A percentile compares a stretch with the other conserved stretches of the same genome.
Conservation (phyloP, 2,329 filamentous ascomycete genomes). For the Aspergillus oerlinghausenensis region DNA sequence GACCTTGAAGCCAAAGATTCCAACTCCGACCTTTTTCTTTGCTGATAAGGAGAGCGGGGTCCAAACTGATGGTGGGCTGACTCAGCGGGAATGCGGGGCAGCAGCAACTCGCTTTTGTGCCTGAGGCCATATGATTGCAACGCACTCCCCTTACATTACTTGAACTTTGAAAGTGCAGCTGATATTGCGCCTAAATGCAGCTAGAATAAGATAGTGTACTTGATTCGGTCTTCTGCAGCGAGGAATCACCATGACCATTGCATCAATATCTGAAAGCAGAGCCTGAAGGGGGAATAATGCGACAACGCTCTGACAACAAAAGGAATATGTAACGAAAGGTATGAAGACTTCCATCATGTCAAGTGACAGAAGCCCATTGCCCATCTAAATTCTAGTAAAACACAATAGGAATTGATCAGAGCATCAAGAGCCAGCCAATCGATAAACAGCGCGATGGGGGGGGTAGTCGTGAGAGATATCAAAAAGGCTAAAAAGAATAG, state of each 20-base stretch:
- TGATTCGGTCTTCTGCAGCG: not conserved
- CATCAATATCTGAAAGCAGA: not conserved
- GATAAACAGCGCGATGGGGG: not conserved
- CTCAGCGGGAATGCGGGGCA: slow-evolving; percentile 1
- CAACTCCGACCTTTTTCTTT: not conserved
- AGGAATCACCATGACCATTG: not conserved
- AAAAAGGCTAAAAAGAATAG: slow-evolving; percentile 14
- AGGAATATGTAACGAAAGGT: slow-evolving; percentile 3
- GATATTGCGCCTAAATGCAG: not conserved
- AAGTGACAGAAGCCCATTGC: not conserved
- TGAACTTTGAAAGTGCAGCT: not conserved
- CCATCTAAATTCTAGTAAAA: slow-evolving; percentile 1
- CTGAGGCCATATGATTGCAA: not conserved
- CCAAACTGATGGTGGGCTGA: not conserved
- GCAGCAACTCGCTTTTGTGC: not conserved
- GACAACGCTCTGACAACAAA: not conserved
- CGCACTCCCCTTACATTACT: too few species aligned
- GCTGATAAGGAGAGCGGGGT: not conserved
- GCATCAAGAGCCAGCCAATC: not conserved
- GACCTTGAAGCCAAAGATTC: not conserved
- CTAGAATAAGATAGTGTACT: not conserved
- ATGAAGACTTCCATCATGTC: slow-evolving; percentile 2
- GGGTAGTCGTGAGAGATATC: not conserved
- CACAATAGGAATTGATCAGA: not conserved
- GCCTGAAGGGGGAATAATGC: slow-evolving; percentile 8